Evolutionary conservation across 306 rosid genomes (phyloP).

Genomic region (Delonix regia): DNA sequence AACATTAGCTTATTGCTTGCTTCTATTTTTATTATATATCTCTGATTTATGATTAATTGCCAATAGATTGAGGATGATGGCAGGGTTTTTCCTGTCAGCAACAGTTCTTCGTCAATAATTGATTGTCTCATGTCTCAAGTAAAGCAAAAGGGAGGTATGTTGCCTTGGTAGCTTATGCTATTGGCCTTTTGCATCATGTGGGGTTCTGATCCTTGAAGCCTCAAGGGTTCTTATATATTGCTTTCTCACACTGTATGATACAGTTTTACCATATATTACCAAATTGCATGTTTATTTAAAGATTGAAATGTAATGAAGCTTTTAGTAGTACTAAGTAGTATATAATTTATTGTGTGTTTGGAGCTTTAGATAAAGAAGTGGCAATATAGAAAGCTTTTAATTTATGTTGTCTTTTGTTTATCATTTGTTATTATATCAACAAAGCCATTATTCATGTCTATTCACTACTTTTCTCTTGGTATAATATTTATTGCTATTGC

Average conservation of each 20-base stretch:
- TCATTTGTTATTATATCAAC: neutral
- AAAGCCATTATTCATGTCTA: neutral
- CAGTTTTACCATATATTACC: neutral
- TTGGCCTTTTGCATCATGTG: conserved; percentile 17
- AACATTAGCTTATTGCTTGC: conserved; percentile 26
- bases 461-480: neutral
- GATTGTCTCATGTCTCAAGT: conserved; percentile 88
- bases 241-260: neutral
- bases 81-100: conserved; percentile 93
- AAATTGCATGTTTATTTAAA: neutral
- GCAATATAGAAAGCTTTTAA: neutral
- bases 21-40: conserved; percentile 24
- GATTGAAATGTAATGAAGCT: neutral
- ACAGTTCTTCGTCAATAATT: conserved; percentile 76
- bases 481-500: neutral
- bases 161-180: conserved; percentile 22
- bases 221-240: neutral
- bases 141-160: conserved; percentile 61
- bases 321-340: neutral
- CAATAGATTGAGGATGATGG: conserved; percentile 88
- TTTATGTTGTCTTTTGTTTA: neutral
- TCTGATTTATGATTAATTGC: conserved; percentile 40
- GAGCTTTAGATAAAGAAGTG: neutral
- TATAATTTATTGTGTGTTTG: neutral
- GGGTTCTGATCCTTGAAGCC: conserved; percentile 21